phyloP scores from a whole-genome alignment of 768 basidiomycete species.

The Amanita pallidorosea region DNA sequence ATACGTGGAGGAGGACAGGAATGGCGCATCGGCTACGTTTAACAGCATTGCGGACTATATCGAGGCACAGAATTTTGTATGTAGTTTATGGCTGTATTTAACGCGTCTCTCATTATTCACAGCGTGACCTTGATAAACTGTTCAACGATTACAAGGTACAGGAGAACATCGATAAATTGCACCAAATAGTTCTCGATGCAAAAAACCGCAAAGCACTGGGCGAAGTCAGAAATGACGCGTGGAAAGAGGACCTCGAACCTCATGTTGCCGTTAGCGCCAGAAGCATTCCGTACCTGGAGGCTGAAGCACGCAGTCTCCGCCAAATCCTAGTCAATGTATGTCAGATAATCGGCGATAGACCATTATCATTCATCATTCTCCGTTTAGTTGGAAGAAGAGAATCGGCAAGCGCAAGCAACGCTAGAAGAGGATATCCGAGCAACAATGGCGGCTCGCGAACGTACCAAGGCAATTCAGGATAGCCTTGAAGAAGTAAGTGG shows the following conservation, averaged over 20 bases:
- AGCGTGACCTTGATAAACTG: slow-evolving; percentile 62
- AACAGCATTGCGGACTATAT: slow-evolving; percentile 64
- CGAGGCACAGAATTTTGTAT: slow-evolving; percentile 47
- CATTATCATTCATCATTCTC: no score
- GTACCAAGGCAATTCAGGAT: slow-evolving; percentile 36
- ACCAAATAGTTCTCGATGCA: slow-evolving; percentile 61
- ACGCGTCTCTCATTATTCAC: neutral
- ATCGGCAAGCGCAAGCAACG: slow-evolving; percentile 32
- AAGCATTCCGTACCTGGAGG: slow-evolving; percentile 47
- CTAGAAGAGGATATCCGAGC: slow-evolving; percentile 37
- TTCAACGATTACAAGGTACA: slow-evolving; percentile 59
- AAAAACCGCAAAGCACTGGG: slow-evolving; percentile 41
- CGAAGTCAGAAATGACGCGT: slow-evolving; percentile 41
- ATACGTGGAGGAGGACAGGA: slow-evolving; percentile 56
- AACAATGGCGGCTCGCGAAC: slow-evolving; percentile 34
- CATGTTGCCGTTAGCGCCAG: slow-evolving; percentile 51
- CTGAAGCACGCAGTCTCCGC: slow-evolving; percentile 27
- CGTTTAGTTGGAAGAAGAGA: slow-evolving; percentile 48
- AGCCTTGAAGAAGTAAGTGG: slow-evolving; percentile 40
- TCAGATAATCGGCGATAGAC: neutral
- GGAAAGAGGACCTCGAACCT: slow-evolving; percentile 57
- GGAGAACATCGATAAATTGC: slow-evolving; percentile 61
- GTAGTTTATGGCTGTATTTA: slow-evolving; percentile 13
- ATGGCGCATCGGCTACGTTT: slow-evolving; percentile 47
- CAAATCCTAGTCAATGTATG: slow-evolving; percentile 28